Evolutionary conservation across 768 basidiomycete genomes (phyloP), one percentile per base, ranked within the genome.

Genomic region (Leucocoprinus leucothites): DNA sequence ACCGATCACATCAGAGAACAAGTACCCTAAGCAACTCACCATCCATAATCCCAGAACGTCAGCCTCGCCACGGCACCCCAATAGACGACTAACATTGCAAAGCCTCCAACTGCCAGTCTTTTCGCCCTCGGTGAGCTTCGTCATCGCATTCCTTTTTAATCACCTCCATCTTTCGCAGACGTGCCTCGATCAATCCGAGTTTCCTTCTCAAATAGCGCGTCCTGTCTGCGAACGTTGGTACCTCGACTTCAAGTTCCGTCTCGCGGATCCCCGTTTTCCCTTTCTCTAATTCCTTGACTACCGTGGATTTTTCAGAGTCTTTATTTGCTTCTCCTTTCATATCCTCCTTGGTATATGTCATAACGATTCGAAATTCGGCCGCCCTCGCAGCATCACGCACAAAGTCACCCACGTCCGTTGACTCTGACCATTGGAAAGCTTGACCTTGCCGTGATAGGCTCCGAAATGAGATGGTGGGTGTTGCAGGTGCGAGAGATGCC

Each of bases 361-460:
- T 67, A 64, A 67, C 67, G 47, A 88, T 80, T 8, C 69, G 72
- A 65, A 88, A 86, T 54, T 77, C 67, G 22, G 78, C 73, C 25
- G 77, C 69, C 21, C 79, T 74, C 5, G 84, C 84, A 7, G 81
- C 80, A 63, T 84, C 80, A 44, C 80, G 76, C 53, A 87, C 78
- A 64, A 87, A 87, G 66, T 87, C 84, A 13, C 79, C 80, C 13
- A 87, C 67, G 67, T 85, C 84, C 0, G 84, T 87, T 2, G 79
- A 80, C 49, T 82, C 79, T 7, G 77, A 76, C 86, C 86, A 87
- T 53, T 82, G 74, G 24, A 80, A 74, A n/a, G 70, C 63, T 41
- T 70, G 61, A 2, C 65, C 63, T 7, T 52, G 42, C 0, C 64
- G 44, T n/a, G 74, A 71, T 0, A 61, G 61, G 61, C 76, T 77